Conservation (phyloP, 2,329 filamentous ascomycete species). For the Aspergillus quadricinctus region DNA sequence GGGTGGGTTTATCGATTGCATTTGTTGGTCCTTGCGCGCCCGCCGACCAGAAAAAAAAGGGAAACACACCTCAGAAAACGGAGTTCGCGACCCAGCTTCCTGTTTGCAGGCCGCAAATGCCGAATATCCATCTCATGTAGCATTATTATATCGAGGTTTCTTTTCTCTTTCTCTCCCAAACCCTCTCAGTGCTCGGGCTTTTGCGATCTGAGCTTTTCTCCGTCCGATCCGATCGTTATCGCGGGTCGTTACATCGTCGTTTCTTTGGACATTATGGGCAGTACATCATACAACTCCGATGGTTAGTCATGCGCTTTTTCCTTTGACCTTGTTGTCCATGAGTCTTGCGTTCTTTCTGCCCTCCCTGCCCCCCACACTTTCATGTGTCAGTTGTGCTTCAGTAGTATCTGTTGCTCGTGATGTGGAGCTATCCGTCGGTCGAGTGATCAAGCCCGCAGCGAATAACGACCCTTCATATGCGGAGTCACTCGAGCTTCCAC, state of each 20-base stretch:
- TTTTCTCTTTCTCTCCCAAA: slow-evolving; percentile 4
- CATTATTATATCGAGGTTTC: slow-evolving; percentile 8
- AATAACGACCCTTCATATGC: neutral
- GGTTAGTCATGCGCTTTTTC: slow-evolving; percentile 30
- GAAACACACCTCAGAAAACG: neutral
- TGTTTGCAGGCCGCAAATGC: slow-evolving; percentile 1
- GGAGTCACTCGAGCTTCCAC: neutral
- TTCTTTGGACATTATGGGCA: slow-evolving; percentile 28
- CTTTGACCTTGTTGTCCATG: slow-evolving; percentile 11
- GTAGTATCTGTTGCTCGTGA: neutral
- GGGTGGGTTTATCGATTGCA: slow-evolving; percentile 12
- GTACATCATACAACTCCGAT: slow-evolving; percentile 33
- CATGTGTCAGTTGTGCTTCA: neutral
- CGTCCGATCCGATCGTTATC: slow-evolving; percentile 18
- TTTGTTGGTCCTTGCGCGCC: neutral
- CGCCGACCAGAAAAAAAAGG: slow-evolving; percentile 3
- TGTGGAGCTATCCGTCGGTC: neutral
- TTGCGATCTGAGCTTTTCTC: slow-evolving; percentile 13
- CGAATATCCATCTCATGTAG: slow-evolving; percentile 17
- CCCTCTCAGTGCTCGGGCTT: slow-evolving; percentile 5
- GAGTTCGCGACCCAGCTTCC: slow-evolving; percentile 1
- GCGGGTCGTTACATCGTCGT: slow-evolving; percentile 16
- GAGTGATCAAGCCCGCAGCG: neutral
- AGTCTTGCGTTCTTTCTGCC: slow-evolving; percentile 6
- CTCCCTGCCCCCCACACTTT: neutral